These are phyloP conservation scores for Umbelopsis isabellina DNA, from an alignment of 192 early-diverging fungal genomes.

Conservation along the genomic window DNA sequence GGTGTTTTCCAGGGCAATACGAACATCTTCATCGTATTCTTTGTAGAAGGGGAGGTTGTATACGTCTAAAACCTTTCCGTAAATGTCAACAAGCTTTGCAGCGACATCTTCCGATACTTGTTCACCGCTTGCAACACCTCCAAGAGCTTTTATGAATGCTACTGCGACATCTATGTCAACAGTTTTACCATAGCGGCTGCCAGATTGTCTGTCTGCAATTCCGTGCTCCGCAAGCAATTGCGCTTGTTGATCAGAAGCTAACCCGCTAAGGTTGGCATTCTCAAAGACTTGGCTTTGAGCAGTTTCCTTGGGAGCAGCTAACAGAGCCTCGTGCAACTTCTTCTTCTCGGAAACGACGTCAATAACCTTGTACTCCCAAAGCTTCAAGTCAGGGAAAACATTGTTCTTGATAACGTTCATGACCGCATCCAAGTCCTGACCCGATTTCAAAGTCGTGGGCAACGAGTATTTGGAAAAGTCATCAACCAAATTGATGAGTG, in stretches of 20 bases:
- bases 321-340: constrained; percentile 49
- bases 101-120: background rate
- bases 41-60: constrained; percentile 87
- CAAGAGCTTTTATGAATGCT: constrained; percentile 49
- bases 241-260: constrained; percentile 50
- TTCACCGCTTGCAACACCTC: background rate
- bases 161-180: constrained; percentile 51
- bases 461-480: constrained; percentile 56
- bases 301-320: background rate
- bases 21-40: constrained; percentile 80
- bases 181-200: constrained; percentile 59
- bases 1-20: constrained; percentile 71
- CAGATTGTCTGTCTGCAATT: constrained; percentile 41
- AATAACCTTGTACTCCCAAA: constrained; percentile 93
- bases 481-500: constrained; percentile 72
- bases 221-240: constrained; percentile 48
- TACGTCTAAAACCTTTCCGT: constrained; percentile 76
- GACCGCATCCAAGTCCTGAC: constrained; percentile 66
- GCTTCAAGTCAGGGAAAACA: constrained; percentile 60
- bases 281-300: constrained; percentile 1
- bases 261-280: constrained; percentile 15
- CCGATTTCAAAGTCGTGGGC: constrained; percentile 60
- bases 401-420: constrained; percentile 60
- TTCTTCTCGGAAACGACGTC: constrained; percentile 55
- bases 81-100: constrained; percentile 51